These are phyloP conservation scores for Suhomyces emberorum DNA, from an alignment of 805 yeast species.

Conservation along the genomic window DNA sequence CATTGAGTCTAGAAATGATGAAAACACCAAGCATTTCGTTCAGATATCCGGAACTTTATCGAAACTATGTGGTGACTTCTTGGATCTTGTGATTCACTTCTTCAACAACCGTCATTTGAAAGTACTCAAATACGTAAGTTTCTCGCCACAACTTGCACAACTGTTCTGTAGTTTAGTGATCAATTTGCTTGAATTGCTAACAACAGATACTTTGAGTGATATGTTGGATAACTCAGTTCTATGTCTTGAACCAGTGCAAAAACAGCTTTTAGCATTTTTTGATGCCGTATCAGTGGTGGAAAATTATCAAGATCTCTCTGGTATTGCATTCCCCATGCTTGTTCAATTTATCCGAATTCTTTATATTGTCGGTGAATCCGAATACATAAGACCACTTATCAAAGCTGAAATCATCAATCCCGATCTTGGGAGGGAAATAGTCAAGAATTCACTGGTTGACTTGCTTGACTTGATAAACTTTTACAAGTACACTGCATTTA, in stretches of 20 bases:
- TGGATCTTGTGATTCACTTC: constrained; percentile 3
- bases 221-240: constrained; percentile 1
- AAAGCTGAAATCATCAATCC: constrained; percentile 15
- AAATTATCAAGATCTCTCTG: constrained; percentile 4
- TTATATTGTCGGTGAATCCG: constrained; percentile 18
- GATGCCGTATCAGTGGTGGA: constrained; percentile 9
- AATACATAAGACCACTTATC: constrained; percentile 14
- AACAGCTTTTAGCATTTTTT: constrained; percentile 4
- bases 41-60: constrained; percentile 4
- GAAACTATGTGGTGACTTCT: constrained; percentile 9
- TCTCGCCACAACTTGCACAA: neutral
- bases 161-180: constrained; percentile 2
- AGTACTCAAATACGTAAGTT: constrained; percentile 4
- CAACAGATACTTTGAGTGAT: constrained; percentile 5
- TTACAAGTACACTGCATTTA: constrained; percentile 27
- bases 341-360: constrained; percentile 13
- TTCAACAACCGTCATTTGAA: neutral
- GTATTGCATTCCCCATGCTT: constrained; percentile 13
- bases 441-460: constrained; percentile 12
- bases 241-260: constrained; percentile 3
- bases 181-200: constrained; percentile 12
- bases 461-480: constrained; percentile 20
- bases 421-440: constrained; percentile 17
- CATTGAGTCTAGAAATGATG: neutral
- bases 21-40: neutral